Evolutionary conservation across 306 rosid genomes (phyloP).

Genomic region (Begonia fuchsioides): DNA sequence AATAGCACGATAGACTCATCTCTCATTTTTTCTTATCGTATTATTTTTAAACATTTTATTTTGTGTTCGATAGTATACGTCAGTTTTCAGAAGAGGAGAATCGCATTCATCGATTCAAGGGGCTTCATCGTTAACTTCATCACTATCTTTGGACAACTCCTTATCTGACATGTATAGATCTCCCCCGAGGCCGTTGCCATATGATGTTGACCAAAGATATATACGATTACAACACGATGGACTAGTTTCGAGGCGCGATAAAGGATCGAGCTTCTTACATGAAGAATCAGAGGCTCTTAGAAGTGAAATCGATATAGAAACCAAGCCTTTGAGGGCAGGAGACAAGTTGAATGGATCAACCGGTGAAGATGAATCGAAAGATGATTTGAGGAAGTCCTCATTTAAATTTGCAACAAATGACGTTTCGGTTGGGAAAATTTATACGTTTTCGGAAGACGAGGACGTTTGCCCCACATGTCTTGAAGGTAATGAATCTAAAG

Average conservation of each 20-base stretch:
- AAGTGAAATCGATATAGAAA: slow-evolving; percentile 46
- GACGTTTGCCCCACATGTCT: no score
- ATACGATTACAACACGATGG: slow-evolving; percentile 67
- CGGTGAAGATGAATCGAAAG: slow-evolving; percentile 64
- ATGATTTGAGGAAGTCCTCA: slow-evolving; percentile 39
- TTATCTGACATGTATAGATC: slow-evolving; percentile 76
- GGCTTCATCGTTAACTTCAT: no score
- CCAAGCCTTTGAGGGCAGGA: slow-evolving; percentile 33
- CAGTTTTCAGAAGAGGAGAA: slow-evolving; percentile 74
- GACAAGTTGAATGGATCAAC: slow-evolving; percentile 72
- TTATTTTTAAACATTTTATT: no score
- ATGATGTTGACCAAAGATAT: slow-evolving; percentile 70
- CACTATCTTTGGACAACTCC: slow-evolving; percentile 63
- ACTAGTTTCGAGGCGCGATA: slow-evolving; percentile 79
- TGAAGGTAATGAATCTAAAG: slow-evolving; percentile 41
- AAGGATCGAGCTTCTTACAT: slow-evolving; percentile 72
- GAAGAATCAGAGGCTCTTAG: slow-evolving; percentile 90
- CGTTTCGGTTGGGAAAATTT: slow-evolving; percentile 37
- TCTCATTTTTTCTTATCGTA: no score
- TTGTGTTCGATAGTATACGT: slow-evolving; percentile 45
- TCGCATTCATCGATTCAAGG: slow-evolving; percentile 71
- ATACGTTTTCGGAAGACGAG: slow-evolving; percentile 70
- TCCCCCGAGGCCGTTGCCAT: slow-evolving; percentile 97
- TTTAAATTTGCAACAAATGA: slow-evolving; percentile 39
- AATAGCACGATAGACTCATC: no score